These are phyloP conservation scores for Cinnamomum micranthum DNA, from an alignment of 164 flowering plant species.

Conservation along the genomic window DNA sequence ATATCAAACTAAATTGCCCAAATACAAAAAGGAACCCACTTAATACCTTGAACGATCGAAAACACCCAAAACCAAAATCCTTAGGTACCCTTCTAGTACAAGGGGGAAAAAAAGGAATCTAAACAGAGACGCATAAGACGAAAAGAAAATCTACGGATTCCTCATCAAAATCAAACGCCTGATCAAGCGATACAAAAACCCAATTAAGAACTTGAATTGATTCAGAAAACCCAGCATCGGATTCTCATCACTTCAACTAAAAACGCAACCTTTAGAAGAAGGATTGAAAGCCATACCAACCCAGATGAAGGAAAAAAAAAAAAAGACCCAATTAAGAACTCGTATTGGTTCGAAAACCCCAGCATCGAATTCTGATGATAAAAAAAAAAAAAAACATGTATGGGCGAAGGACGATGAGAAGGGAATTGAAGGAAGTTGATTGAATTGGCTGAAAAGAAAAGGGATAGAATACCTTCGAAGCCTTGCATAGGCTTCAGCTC, in stretches of 20 bases:
- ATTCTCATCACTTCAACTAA: background rate
- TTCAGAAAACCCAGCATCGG: background rate
- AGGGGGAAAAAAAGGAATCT: background rate
- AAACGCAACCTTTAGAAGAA: too few species aligned
- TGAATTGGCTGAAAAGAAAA: background rate
- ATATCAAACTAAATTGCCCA: too few species aligned
- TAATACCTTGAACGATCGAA: too few species aligned
- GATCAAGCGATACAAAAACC: constrained; percentile 3
- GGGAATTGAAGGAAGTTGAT: background rate
- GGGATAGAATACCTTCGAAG: constrained; percentile 33
- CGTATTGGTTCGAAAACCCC: background rate
- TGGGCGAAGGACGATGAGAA: background rate
- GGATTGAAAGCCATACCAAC: too few species aligned
- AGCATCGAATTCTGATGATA: background rate
- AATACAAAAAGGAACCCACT: too few species aligned
- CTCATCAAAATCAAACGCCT: background rate
- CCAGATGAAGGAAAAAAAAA: too few species aligned
- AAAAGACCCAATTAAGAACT: background rate
- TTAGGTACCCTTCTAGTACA: background rate
- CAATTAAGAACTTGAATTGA: background rate
- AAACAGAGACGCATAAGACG: background rate
- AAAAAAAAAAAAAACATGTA: background rate
- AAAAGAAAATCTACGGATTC: background rate
- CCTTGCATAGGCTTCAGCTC: constrained; percentile 49
- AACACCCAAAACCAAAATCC: too few species aligned